These are phyloP conservation scores for Eimeria necatrix DNA, from an alignment of 169 alveolate genomes.

Conservation along the genomic window DNA sequence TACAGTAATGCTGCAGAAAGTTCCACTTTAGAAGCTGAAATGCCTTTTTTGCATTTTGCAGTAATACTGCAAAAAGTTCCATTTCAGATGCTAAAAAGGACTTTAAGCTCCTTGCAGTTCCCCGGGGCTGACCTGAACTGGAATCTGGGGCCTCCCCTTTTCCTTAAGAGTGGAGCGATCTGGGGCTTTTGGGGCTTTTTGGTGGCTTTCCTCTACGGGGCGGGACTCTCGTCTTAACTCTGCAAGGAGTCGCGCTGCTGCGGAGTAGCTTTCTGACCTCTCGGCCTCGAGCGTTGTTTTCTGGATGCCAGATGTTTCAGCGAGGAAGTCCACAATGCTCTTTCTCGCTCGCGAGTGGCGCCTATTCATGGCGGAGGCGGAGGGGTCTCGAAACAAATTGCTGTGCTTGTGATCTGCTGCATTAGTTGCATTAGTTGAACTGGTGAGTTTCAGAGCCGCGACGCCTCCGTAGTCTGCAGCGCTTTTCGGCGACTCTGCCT, in stretches of 20 bases:
- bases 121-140: too few species aligned
- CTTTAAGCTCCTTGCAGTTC: too few species aligned
- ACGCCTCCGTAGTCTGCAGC: not conserved
- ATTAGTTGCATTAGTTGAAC: not conserved
- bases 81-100: too few species aligned
- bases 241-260: constrained; percentile 13
- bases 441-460: not conserved
- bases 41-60: too few species aligned
- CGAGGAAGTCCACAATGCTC: constrained; percentile 21
- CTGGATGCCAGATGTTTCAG: constrained; percentile 53
- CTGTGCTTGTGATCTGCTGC: not conserved
- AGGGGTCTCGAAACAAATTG: not conserved
- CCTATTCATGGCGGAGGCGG: not conserved
- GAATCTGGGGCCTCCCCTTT: too few species aligned
- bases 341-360: not conserved
- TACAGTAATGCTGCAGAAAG: too few species aligned
- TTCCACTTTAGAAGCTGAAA: too few species aligned
- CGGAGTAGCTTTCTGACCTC: constrained; percentile 55
- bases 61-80: too few species aligned
- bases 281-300: constrained; percentile 21
- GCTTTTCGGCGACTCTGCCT: constrained; percentile 22
- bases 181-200: not conserved
- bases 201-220: not conserved
- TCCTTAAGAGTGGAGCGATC: not conserved
- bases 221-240: not conserved